Evolutionary conservation across 2,329 filamentous ascomycete species (phyloP).

Genomic region (Monosporascus sp.): DNA sequence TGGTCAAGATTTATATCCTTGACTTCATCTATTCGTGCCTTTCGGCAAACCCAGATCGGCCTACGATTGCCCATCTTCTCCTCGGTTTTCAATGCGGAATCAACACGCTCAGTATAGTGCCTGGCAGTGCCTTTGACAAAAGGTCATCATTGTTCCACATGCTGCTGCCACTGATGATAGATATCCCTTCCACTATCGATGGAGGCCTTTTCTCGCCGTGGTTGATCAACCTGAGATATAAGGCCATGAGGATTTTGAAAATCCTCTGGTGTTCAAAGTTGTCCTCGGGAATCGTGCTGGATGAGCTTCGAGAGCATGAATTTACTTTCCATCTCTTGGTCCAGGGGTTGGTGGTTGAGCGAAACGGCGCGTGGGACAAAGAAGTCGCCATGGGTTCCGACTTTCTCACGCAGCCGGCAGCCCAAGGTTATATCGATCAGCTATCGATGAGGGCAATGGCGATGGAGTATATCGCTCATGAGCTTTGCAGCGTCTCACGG

Average conservation of each 20-base stretch:
- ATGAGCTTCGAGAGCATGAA: conserved; percentile 73
- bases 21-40: conserved; percentile 82
- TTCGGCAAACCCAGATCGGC: conserved; percentile 65
- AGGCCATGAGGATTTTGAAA: conserved; percentile 67
- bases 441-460: conserved; percentile 70
- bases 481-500: conserved; percentile 72
- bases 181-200: conserved; percentile 60
- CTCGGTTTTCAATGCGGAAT: conserved; percentile 80
- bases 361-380: conserved; percentile 67
- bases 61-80: conserved; percentile 84
- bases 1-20: conserved; percentile 78
- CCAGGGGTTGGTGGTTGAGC: conserved; percentile 64
- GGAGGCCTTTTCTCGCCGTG: conserved; percentile 56
- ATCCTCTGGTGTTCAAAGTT: conserved; percentile 80
- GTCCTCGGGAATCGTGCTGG: conserved; percentile 67
- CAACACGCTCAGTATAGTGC: conserved; percentile 61
- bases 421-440: conserved; percentile 69
- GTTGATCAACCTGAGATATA: conserved; percentile 63
- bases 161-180: conserved; percentile 65
- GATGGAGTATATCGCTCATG: conserved; percentile 79
- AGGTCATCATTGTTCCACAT: conserved; percentile 78
- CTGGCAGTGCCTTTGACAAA: conserved; percentile 64
- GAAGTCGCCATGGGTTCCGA: neutral
- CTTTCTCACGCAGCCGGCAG: conserved; percentile 56
- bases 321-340: conserved; percentile 74